Percentiles rank a stretch among this genome's conserved stretches.
phyloP scores from a whole-genome alignment of 345 rosid genomes.

The Citrus trifoliata region DNA sequence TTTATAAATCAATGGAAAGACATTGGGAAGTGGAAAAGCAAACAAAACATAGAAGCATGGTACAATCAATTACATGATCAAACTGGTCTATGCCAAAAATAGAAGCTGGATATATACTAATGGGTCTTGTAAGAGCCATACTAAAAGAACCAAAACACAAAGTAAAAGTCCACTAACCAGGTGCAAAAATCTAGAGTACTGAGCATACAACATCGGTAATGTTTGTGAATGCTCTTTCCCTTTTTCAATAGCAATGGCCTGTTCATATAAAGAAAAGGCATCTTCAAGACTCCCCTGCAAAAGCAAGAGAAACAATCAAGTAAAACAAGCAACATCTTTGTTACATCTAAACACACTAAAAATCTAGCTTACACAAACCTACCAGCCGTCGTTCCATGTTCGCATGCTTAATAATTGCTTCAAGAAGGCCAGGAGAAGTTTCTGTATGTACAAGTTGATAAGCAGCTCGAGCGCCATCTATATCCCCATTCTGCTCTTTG shows the following conservation, averaged over 20 bases:
- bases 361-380: constrained; percentile 25
- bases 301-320: constrained; percentile 19
- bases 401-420: constrained; percentile 93
- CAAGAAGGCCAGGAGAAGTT: constrained; percentile 90
- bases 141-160: not conserved
- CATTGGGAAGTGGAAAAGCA: not conserved
- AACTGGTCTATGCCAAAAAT: not conserved
- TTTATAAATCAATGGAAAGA: not conserved
- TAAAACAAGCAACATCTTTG: constrained; percentile 7
- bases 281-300: constrained; percentile 79
- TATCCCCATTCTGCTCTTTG: constrained; percentile 82
- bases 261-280: constrained; percentile 77
- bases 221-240: constrained; percentile 84
- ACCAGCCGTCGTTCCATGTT: constrained; percentile 93
- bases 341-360: constrained; percentile 12
- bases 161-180: constrained; percentile 51
- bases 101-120: not conserved
- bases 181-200: constrained; percentile 68
- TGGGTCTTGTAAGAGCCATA: not conserved
- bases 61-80: not conserved
- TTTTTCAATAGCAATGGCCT: constrained; percentile 91
- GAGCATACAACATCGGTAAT: constrained; percentile 82
- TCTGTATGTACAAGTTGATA: constrained; percentile 81
- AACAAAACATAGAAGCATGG: not conserved
- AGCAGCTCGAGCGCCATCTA: constrained; percentile 85